Evolutionary conservation across 2,329 filamentous ascomycete species (phyloP).

Genomic region (Apiospora phragmitis): DNA sequence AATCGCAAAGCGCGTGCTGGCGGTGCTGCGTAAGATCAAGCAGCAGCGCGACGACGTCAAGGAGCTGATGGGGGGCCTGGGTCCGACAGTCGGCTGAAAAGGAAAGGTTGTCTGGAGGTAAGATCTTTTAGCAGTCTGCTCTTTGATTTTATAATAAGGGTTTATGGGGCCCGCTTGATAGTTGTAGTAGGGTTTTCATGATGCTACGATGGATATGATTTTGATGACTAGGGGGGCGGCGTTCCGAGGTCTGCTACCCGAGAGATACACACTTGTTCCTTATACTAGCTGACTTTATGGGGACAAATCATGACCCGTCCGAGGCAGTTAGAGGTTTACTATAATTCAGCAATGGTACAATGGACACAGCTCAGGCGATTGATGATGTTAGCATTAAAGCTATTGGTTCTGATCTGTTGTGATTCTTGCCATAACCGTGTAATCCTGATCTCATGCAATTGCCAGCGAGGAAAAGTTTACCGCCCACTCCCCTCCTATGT

Average conservation of each 20-base stretch:
- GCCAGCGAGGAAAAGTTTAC: neutral
- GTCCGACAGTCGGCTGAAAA: neutral
- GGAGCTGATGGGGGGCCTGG: neutral
- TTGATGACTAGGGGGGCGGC: neutral
- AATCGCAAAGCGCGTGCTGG: conserved; percentile 41
- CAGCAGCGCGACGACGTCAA: conserved; percentile 14
- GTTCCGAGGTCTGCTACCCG: neutral
- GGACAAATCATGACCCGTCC: no score
- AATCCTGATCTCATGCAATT: conserved; percentile 7
- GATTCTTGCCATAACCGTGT: neutral
- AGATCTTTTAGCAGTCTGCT: neutral
- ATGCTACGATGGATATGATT: neutral
- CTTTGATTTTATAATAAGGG: neutral
- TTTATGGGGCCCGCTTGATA: neutral
- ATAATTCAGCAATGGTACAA: no score
- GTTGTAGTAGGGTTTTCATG: neutral
- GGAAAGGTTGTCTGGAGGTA: no score
- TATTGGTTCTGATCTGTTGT: neutral
- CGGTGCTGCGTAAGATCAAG: conserved; percentile 31
- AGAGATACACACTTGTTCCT: neutral
- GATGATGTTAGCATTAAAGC: conserved; percentile 6
- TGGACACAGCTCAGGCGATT: neutral
- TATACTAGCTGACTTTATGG: no score
- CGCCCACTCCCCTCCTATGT: neutral
- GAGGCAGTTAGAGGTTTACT: no score